These are phyloP conservation scores for Candida sp. DNA, from an alignment of 1,139 yeast genomes.

Conservation along the genomic window DNA sequence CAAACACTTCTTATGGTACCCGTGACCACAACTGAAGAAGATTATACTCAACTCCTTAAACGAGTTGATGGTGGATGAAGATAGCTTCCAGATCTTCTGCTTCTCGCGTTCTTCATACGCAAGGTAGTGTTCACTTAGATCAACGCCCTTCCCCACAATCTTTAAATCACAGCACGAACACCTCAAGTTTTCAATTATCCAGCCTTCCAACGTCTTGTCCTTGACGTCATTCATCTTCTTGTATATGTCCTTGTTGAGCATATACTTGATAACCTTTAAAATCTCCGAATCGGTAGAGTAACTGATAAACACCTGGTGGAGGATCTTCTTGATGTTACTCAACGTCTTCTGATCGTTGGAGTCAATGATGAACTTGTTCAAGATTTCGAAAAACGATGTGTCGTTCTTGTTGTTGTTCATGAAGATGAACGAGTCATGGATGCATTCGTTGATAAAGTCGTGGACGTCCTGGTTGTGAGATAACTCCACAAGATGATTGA, in stretches of 20 bases:
- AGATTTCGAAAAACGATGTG: conserved; percentile 50
- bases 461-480: conserved; percentile 17
- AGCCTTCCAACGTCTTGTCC: conserved; percentile 53
- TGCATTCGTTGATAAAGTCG: conserved; percentile 42
- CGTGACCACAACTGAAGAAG: conserved; percentile 55
- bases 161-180: conserved; percentile 77
- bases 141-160: conserved; percentile 54
- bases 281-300: conserved; percentile 67
- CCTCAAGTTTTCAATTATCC: conserved; percentile 56
- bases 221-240: conserved; percentile 45
- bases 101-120: conserved; percentile 52
- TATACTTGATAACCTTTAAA: conserved; percentile 52
- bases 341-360: conserved; percentile 38
- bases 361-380: conserved; percentile 48
- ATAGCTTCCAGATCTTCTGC: conserved; percentile 8
- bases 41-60: conserved; percentile 26
- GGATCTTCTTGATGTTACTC: conserved; percentile 62
- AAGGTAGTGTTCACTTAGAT: conserved; percentile 39
- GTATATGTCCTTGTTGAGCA: conserved; percentile 60
- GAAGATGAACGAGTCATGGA: conserved; percentile 58
- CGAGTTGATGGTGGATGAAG: conserved; percentile 5
- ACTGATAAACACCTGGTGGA: conserved; percentile 67
- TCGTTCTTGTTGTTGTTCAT: conserved; percentile 32
- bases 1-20: conserved; percentile 70
- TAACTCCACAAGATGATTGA: conserved; percentile 28